These are phyloP conservation scores for Fusarium subtropicale DNA, from an alignment of 2,329 filamentous ascomycete species.

Conservation along the genomic window DNA sequence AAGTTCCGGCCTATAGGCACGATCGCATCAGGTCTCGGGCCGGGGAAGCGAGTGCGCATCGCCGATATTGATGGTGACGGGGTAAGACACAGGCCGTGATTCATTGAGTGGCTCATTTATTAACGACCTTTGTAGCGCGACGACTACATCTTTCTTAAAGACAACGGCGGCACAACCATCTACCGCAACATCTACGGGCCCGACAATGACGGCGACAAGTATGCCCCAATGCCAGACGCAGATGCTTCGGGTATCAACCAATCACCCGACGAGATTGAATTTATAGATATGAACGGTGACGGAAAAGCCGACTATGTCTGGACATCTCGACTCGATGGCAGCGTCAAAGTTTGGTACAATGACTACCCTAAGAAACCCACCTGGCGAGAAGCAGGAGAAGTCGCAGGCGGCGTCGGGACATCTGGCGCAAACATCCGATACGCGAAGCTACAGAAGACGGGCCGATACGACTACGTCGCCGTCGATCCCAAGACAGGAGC, in stretches of 20 bases:
- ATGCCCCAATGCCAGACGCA: background rate
- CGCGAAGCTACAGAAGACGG: background rate
- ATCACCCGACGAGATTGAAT: constrained; percentile 6
- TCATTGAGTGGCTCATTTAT: too few species aligned
- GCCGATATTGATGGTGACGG: constrained; percentile 16
- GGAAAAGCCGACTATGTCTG: constrained; percentile 15
- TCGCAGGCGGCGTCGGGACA: constrained; percentile 2
- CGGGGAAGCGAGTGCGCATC: constrained; percentile 2
- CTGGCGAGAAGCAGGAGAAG: constrained; percentile 7
- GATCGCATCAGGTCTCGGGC: background rate
- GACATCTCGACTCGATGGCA: background rate
- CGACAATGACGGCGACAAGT: background rate
- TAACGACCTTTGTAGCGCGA: background rate
- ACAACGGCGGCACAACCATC: background rate
- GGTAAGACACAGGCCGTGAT: too few species aligned
- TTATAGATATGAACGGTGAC: constrained; percentile 14
- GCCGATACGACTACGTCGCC: constrained; percentile 13
- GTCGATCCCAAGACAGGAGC: constrained; percentile 19
- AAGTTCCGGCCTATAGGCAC: constrained; percentile 1
- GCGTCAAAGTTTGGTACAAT: constrained; percentile 20
- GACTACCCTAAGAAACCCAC: constrained; percentile 8
- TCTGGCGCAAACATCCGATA: constrained; percentile 20
- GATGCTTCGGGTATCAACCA: constrained; percentile 14
- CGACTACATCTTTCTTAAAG: constrained; percentile 16
- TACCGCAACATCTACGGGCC: constrained; percentile 9